Base-by-base conservation (phyloP, 2,329 filamentous ascomycete genomes). In the Fusarium nisikadoi region DNA sequence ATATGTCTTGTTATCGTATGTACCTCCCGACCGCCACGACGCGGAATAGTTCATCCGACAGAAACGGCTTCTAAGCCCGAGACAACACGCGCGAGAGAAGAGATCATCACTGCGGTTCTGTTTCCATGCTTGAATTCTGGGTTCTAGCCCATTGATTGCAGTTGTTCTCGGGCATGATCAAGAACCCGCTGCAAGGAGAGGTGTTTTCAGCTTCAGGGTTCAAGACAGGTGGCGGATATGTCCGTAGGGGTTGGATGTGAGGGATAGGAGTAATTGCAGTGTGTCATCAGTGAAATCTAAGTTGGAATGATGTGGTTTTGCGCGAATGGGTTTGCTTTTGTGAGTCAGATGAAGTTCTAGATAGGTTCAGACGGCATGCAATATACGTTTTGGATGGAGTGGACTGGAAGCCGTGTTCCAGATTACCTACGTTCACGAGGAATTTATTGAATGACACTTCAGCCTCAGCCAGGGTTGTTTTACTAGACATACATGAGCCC, bases 1-100 rank as follows among this genome's bases (percentile, higher is more conserved):
- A 70, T 71, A 33, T 29, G 31, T 39, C 49, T 29, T 39, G 53
- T 43, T 69, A 36, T 70, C 41, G 65, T 65, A 23, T 36, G 65
- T 65, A 23, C 53, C 45, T 58, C 39, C 68, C 50, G 33, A 36
- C 57, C 23, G 53, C 52, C 59, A 54, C 59, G 50, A 49, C 46
- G 45, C 27, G 38, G 33, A 54, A 6, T 23, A 53, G 19, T n/a
- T 31, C 33, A 54, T 27, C 43, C 41, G n/a, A 56, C 11, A 35
- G 25, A 49, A 56, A 42, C 49, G 23, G 43, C 33, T 46, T 27
- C 59, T 55, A 45, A 27, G n/a, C 54, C 68, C 45, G 64, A 71
- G 68, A 71, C 68, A 71, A 71, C 56, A 59, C 63, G 52, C 39
- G 35, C 23, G 36, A 68, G n/a, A 54, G 36, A 65, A 65, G 38